Evolutionary conservation across 495 filamentous ascomycete species (phyloP), one percentile per base, ranked within the genome.

Genomic region (Neurospora sp.): DNA sequence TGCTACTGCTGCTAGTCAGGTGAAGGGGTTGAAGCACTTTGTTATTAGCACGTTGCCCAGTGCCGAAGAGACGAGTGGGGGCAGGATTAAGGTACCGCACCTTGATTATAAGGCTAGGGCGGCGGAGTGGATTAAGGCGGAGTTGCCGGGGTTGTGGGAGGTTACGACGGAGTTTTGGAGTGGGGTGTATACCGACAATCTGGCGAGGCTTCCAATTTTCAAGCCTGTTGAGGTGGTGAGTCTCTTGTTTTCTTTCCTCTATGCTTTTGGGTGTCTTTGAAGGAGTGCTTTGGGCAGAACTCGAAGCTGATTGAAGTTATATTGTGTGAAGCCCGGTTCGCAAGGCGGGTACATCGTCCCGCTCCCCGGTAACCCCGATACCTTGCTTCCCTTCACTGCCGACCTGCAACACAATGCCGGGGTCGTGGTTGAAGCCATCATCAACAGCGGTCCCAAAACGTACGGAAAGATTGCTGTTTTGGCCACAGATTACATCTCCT

Each of bases 131-230:
- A 72, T 76, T n/a, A 27, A 4, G 31, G 31, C 3, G 31, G 31
- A 35, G 4, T 16, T 45, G 37, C 74, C 72, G 14, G 70, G 65
- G 18, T 68, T 76, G 44, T 59, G 48, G 70, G 44, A 41, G 9
- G 72, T 53, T 44, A 76, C 72, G 72, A 76, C 70, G 14, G 38
- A 72, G 65, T 71, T 76, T 45, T 72, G 69, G 39, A 44, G 41
- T 9, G 70, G 75, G 4, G 70, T 53, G n/a, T 76, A 76, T 69
- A 22, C 72, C 9, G 14, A 16, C 2, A 76, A 74, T 38, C 41
- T 76, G 37, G 72, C 42, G 7, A 4, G 4, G 5, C 44, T 76
- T 4, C 45, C 72, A 7, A 48, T 68, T 20, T 9, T 74, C 22
- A 40, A 40, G 39, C 40, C 59, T 10, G 18, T 71, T 45, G 44